Evolutionary conservation across 164 flowering plant genomes (phyloP), one percentile per base, ranked within the genome.

Genomic region (Liriodendron chinense): DNA sequence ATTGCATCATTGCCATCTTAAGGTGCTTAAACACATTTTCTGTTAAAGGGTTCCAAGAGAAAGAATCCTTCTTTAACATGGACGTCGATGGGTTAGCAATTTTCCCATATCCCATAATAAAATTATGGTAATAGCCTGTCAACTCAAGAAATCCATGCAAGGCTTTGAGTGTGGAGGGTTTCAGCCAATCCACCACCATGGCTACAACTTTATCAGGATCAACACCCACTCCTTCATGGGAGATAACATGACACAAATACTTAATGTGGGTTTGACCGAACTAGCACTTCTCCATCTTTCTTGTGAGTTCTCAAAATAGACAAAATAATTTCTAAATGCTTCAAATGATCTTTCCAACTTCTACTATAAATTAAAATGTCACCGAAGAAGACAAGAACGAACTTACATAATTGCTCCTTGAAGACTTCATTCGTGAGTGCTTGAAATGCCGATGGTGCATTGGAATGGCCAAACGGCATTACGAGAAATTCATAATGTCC

Each of bases 161-260:
- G n/a, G 72, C 72, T 20, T 69, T 48, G 18, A 68, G 21, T 8
- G 25, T 69, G 9, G 16, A 47, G 48, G 72, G 72, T 20, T n/a
- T 69, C 8, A 18, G 59, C 72, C 72, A 69, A 34, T 69, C 72
- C n/a, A 34, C n/a, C n/a, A n/a, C 20, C 72, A 69, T 69, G 56
- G 72, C 24, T 9, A 3, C 61, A n/a, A 48, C 48, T 47, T 69
- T 69, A 47, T 69, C 57, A 20, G 24, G 26, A 48, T 69, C 59
- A 20, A 69, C 57, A 6, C 25, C 72, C 9, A 69, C 72, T 9
- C 59, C 57, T n/a, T 69, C 57, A 20, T n/a, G 13, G 24, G 57
- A 47, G 8, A 47, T 69, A 2, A 69, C 25, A 20, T 69, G 72
- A 21, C 57, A 59, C 25, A 69, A 47, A 24, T 69, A 69, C 49